These are phyloP conservation scores for Pseudocercospora musae DNA, from an alignment of 2,329 filamentous ascomycete species.

Conservation along the genomic window DNA sequence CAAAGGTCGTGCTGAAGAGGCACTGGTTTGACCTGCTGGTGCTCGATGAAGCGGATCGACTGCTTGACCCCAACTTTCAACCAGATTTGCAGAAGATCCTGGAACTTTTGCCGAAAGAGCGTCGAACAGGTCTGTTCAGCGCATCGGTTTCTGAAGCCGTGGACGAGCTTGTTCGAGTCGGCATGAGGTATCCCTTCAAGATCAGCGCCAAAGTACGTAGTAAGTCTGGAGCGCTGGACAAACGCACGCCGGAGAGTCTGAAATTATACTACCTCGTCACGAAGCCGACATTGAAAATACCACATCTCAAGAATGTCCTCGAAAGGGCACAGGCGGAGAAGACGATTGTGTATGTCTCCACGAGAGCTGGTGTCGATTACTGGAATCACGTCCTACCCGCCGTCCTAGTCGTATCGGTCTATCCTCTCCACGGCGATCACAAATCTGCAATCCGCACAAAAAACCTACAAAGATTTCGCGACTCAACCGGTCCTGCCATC, in stretches of 20 bases:
- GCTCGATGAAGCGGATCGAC: constrained; percentile 87
- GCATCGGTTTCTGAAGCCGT: constrained; percentile 95
- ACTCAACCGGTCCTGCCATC: constrained; percentile 70
- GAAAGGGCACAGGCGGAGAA: constrained; percentile 64
- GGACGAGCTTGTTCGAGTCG: constrained; percentile 86
- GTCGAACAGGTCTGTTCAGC: constrained; percentile 89
- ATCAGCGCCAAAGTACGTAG: constrained; percentile 90
- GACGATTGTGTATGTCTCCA: constrained; percentile 87
- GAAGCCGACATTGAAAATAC: constrained; percentile 75
- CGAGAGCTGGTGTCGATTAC: constrained; percentile 92
- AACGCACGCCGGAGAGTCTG: constrained; percentile 85
- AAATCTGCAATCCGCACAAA: constrained; percentile 81
- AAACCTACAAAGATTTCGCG: constrained; percentile 79
- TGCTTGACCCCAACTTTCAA: constrained; percentile 92
- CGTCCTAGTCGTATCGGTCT: constrained; percentile 66
- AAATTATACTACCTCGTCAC: constrained; percentile 81
- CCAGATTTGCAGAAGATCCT: constrained; percentile 84
- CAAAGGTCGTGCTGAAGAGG: constrained; percentile 39
- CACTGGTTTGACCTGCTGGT: constrained; percentile 78
- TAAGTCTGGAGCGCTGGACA: constrained; percentile 69
- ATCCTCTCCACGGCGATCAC: constrained; percentile 90
- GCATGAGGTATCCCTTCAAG: constrained; percentile 89
- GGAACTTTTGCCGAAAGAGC: constrained; percentile 80
- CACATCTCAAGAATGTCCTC: constrained; percentile 68
- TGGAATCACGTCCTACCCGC: constrained; percentile 76